Percentiles rank a stretch among this genome's conserved stretches.
Conservation (phyloP, 1,139 yeast species). For the Yamadazyma sp. region DNA sequence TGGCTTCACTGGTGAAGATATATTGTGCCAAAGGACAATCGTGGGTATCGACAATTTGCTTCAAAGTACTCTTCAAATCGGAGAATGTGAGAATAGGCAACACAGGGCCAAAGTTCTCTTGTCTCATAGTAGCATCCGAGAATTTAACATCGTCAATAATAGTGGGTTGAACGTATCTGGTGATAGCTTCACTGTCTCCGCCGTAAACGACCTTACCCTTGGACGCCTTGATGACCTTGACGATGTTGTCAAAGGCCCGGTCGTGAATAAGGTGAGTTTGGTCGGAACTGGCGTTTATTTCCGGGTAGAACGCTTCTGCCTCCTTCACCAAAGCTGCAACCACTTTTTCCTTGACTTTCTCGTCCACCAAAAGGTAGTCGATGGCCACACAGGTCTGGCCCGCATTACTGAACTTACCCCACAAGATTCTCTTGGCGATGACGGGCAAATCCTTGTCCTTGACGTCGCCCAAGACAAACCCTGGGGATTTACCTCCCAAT, state of each 20-base stretch:
- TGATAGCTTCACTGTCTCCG: slow-evolving; percentile 45
- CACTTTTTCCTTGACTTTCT: slow-evolving; percentile 54
- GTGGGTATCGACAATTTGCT: slow-evolving; percentile 48
- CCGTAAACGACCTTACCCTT: slow-evolving; percentile 62
- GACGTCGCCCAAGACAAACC: slow-evolving; percentile 58
- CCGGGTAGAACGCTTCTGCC: slow-evolving; percentile 40
- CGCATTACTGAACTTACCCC: slow-evolving; percentile 80
- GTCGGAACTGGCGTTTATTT: slow-evolving; percentile 24
- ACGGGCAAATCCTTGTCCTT: slow-evolving; percentile 43
- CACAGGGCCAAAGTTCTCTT: slow-evolving; percentile 84
- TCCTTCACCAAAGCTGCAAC: slow-evolving; percentile 42
- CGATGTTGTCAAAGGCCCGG: slow-evolving; percentile 55
- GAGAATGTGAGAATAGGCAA: slow-evolving; percentile 67
- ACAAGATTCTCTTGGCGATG: slow-evolving; percentile 66
- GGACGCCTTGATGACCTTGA: slow-evolving; percentile 46
- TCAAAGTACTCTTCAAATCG: slow-evolving; percentile 49
- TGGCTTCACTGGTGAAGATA: slow-evolving; percentile 55
- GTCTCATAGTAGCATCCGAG: slow-evolving; percentile 70
- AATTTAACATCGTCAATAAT: slow-evolving; percentile 60
- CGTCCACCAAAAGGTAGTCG: slow-evolving; percentile 74
- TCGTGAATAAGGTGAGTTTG: slow-evolving; percentile 67
- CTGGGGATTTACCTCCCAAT: slow-evolving; percentile 94
- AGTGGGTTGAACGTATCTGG: slow-evolving; percentile 72
- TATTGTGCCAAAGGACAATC: slow-evolving; percentile 92
- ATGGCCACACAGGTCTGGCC: slow-evolving; percentile 93